Evolutionary conservation across 768 basidiomycete species (phyloP), one percentile per base, ranked within the genome.

Genomic region (Tricholoma flavovirens): DNA sequence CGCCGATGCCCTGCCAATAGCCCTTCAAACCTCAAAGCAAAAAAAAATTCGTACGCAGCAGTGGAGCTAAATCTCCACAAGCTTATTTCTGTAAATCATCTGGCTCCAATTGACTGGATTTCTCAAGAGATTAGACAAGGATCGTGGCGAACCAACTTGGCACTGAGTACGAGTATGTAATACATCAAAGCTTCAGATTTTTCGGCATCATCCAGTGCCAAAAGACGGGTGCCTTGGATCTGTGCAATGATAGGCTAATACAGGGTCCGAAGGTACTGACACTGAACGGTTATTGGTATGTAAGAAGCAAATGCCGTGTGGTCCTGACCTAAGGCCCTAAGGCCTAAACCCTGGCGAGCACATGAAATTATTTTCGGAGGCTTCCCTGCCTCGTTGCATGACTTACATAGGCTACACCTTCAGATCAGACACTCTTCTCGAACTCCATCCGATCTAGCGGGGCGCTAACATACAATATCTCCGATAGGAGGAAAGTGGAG

Each of bases 101-200:
- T 57, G 56, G 55, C 53, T 59, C 56, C 36, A 51, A 58, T 60
- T 53, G 50, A 51, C 36, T 29, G 22, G 22, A 11, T 32, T 29
- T 56, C 36, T 50, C 42, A 54, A n/a, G 49, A 48, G 35, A 38
- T 29, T 32, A 49, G 26, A 46, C 21, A 19, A 22, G 7, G 33
- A 4, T 38, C 15, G 6, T 7, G 14, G 15, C 17, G n/a, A 6
- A 17, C 38, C 38, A n/a, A n/a, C n/a, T n/a, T n/a, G n/a, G n/a
- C n/a, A n/a, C n/a, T n/a, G n/a, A n/a, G n/a, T n/a, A n/a, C n/a
- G n/a, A n/a, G n/a, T n/a, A n/a, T n/a, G n/a, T n/a, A n/a, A n/a
- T n/a, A n/a, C n/a, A n/a, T n/a, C n/a, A n/a, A n/a, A n/a, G n/a
- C n/a, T n/a, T n/a, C n/a, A 32, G 11, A 35, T n/a, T 29, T 7